Conservation (phyloP, 169 alveolate genomes). For the Cryptosporidium viatorum region DNA sequence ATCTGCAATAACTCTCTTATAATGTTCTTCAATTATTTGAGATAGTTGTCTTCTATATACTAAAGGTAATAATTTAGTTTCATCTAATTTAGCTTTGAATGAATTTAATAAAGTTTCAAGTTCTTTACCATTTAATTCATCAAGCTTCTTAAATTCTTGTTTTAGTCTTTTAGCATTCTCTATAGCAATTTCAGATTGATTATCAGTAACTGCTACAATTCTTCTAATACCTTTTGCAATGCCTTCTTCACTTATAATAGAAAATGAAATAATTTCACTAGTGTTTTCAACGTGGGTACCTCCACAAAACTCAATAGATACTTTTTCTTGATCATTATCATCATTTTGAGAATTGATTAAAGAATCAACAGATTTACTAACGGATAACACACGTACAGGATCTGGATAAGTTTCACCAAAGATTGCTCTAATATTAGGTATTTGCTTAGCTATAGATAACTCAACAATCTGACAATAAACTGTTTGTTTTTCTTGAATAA, state of each 20-base stretch:
- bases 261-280: constrained; percentile 75
- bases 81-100: constrained; percentile 16
- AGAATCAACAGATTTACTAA: constrained; percentile 82
- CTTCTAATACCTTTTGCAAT: constrained; percentile 91
- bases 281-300: constrained; percentile 92
- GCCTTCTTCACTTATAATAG: constrained; percentile 87
- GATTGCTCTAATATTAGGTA: constrained; percentile 80
- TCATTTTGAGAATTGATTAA: constrained; percentile 38
- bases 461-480: constrained; percentile 80
- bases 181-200: constrained; percentile 82
- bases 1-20: constrained; percentile 45
- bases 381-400: constrained; percentile 91
- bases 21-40: constrained; percentile 15
- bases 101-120: constrained; percentile 21
- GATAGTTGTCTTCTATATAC: constrained; percentile 1
- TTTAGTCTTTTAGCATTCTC: constrained; percentile 78
- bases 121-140: constrained; percentile 45
- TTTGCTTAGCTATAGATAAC: constrained; percentile 81
- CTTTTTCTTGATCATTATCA: constrained; percentile 67
- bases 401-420: constrained; percentile 94
- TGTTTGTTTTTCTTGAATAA: constrained; percentile 80
- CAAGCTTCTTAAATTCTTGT: constrained; percentile 72
- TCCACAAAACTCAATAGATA: constrained; percentile 92
- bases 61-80: constrained; percentile 40
- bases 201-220: constrained; percentile 87